Base-by-base conservation (phyloP, 768 basidiomycete genomes). In the Boletus tomentosulus region DNA sequence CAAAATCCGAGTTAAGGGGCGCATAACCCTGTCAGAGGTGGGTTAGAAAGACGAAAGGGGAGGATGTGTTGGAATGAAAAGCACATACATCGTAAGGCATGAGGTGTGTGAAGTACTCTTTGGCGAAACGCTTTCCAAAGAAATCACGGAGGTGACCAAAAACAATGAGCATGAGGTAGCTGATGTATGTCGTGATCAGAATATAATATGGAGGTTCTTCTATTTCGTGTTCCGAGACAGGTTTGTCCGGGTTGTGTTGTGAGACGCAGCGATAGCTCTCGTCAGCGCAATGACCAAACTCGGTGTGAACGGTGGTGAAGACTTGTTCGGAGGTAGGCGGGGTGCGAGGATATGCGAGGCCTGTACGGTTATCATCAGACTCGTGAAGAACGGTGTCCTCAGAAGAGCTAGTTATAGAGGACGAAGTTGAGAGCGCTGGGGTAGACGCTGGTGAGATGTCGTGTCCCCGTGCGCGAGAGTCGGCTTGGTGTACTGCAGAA, bases 121-220 rank as follows among this genome's bases (percentile, higher is more conserved):
- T 80, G 53, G 78, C 71, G 50, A 97, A 76, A 42, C 85, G 78
- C 72, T 97, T 98, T 24, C 96, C 96, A 57, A 98, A 73, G 67
- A 98, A 99, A 72, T 99, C 97, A 51, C 96, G 85, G 44, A 95
- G 73, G 66, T 98, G 97, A 19, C 97, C 97, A 45, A 99, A 73
- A 59, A 83, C 78, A 60, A 98, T 96, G 53, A 98, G 83, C 55
- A 98, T 79, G 62, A 98, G 81, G 74, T 96, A 98, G 74, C 89
- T 87, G 71, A 96, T 78, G 68, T 98, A 98, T 6, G 94, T 96
- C 9, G 89, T 85, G 57, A 98, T 71, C 41, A 98, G 79, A 64
- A 97, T 86, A 71, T 93, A 94, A 67, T 97, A 93, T 0, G 92
- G 89, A 4, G 96, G 96, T 64, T 95, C 92, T 59, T 87, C 83